Percentiles rank a stretch among this genome's conserved stretches.
Evolutionary conservation across 2,329 filamentous ascomycete species (phyloP).

Genomic region (Fusarium sp.): DNA sequence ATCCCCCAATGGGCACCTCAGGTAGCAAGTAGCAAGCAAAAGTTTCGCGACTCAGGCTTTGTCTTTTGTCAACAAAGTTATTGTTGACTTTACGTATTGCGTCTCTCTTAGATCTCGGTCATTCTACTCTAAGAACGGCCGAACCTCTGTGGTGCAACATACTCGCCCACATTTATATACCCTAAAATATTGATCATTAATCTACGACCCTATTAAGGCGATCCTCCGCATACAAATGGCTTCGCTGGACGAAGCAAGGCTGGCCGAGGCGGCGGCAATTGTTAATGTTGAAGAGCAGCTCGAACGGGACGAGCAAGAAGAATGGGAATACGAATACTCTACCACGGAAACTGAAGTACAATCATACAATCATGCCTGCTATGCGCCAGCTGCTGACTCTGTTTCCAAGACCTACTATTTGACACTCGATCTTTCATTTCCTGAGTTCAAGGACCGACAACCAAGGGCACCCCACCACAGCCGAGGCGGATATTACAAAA

Average conservation of each 20-base stretch:
- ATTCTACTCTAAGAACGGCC: background rate
- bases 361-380: background rate
- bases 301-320: slow-evolving; percentile 63
- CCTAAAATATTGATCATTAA: background rate
- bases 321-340: slow-evolving; percentile 78
- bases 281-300: slow-evolving; percentile 50
- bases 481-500: slow-evolving; percentile 63
- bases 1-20: slow-evolving; percentile 32
- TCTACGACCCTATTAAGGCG: background rate
- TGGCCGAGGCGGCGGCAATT: slow-evolving; percentile 47
- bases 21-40: too few relatives aligned
- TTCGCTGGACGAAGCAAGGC: slow-evolving; percentile 29
- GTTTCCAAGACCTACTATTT: slow-evolving; percentile 71
- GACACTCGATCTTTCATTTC: slow-evolving; percentile 72
- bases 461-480: slow-evolving; percentile 56
- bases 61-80: slow-evolving; percentile 17
- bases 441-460: slow-evolving; percentile 66
- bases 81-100: background rate
- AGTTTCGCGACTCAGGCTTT: slow-evolving; percentile 13
- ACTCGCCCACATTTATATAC: background rate
- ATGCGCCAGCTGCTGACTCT: slow-evolving; percentile 19
- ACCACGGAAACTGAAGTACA: slow-evolving; percentile 71
- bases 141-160: too few relatives aligned
- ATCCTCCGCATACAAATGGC: slow-evolving; percentile 24
- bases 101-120: background rate